Base-by-base conservation (phyloP, 441 rosid species). In the Capsella rubella region DNA sequence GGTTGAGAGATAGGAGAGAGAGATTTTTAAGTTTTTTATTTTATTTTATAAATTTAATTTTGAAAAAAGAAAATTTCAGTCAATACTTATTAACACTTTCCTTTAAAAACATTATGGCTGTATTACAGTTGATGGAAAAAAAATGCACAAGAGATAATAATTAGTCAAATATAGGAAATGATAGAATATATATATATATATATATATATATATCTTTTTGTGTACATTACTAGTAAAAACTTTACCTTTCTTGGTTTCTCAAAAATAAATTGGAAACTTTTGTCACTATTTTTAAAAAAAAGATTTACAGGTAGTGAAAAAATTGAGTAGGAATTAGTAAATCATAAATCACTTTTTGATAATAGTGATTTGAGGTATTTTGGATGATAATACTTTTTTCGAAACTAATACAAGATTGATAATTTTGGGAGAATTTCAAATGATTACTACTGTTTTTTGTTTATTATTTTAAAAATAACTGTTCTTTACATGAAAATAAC, bases 1-100 rank as follows among this genome's bases (percentile, higher is more conserved):
- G 81, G 81, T 46, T 72, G 81, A 72, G 77, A 66, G 45, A 21
- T 59, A 49, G 4, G 34, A 37, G 25, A 60, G 63, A 57, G 21
- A 65, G 51, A 46, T 46, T n/a, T 56, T 62, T 57, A 8, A 18
- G 1, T 49, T 5, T 40, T 12, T 58, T 21, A 8, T 21, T n/a
- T 6, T 0, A 2, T 29, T 8, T 50, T 21, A 6, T 31, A 47
- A 16, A 46, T 15, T 15, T 46, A 5, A 46, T n/a, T 46, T 46
- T n/a, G 1, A 6, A 15, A n/a, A 42, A 12, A 43, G 8, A 35
- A 35, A 35, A 2, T 12, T 47, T 47, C 51, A 3, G 0, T 47
- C 37, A 34, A 6, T 34, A 34, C 8, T 2, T 18, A 37, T 3
- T 58, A 3, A 3, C 42, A 16, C 6, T 58, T 58, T 18, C 40